phyloP scores from a whole-genome alignment of 2,329 filamentous ascomycete species.

The Plenodomus lindquistii region DNA sequence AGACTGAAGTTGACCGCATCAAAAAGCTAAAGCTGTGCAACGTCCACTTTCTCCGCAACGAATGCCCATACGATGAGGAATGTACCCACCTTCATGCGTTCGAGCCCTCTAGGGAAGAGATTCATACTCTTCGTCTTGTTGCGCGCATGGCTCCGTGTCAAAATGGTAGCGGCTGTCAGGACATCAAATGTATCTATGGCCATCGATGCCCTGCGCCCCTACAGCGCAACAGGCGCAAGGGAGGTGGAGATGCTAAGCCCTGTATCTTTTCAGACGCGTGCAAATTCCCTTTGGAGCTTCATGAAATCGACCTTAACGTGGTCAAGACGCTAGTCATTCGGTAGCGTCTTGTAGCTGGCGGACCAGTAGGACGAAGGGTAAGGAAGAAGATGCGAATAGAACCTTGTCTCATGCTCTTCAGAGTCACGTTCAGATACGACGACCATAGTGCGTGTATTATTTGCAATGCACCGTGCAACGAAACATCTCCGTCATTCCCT shows the following conservation, averaged over 20 bases:
- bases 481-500: no score
- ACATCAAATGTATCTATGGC: conserved; percentile 65
- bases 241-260: conserved; percentile 39
- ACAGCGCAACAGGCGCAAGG: background rate
- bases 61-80: conserved; percentile 58
- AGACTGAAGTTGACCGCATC: conserved; percentile 61
- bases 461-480: no score
- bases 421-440: no score
- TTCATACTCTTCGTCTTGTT: conserved; percentile 59
- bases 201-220: conserved; percentile 62
- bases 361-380: background rate
- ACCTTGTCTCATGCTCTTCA: no score
- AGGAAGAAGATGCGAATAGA: background rate
- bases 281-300: conserved; percentile 61
- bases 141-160: conserved; percentile 66
- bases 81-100: conserved; percentile 62
- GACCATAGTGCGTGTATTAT: no score
- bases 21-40: conserved; percentile 68
- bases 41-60: conserved; percentile 61
- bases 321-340: conserved; percentile 55
- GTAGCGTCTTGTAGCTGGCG: conserved; percentile 3
- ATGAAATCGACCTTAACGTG: conserved; percentile 61
- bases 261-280: conserved; percentile 63
- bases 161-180: conserved; percentile 61
- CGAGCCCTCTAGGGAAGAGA: conserved; percentile 57